Evolutionary conservation across 495 filamentous ascomycete species (phyloP).

Genomic region (Apodospora peruviana): DNA sequence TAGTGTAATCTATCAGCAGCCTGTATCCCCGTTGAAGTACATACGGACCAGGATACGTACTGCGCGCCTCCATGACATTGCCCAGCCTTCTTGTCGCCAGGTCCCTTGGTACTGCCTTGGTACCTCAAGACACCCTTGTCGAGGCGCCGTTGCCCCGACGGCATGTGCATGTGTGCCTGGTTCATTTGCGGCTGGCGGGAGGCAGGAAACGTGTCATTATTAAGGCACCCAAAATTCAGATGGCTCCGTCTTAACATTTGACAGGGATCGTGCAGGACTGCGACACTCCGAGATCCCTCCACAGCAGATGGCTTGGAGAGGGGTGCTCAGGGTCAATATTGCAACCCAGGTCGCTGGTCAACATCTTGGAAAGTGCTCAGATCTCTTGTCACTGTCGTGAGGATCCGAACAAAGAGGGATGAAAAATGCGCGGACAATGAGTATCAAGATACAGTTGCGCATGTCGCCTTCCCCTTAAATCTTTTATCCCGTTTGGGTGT

Average conservation of each 20-base stretch:
- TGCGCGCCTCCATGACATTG: neutral
- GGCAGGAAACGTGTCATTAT: slow-evolving; percentile 7
- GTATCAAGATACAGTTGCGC: no score
- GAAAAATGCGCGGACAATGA: no score
- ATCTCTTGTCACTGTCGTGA: neutral
- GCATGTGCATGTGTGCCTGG: slow-evolving; percentile 7
- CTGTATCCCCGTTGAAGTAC: no score
- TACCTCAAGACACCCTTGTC: slow-evolving; percentile 3
- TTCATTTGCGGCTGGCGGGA: slow-evolving; percentile 7
- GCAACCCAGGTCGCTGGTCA: slow-evolving; percentile 10
- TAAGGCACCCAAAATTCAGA: slow-evolving; percentile 13
- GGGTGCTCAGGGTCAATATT: slow-evolving; percentile 21
- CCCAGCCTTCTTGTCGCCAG: slow-evolving; percentile 12
- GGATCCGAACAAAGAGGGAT: no score
- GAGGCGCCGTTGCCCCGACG: slow-evolving; percentile 7
- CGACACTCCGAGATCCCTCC: slow-evolving; percentile 1
- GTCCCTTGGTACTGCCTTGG: neutral
- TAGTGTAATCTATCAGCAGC: no score
- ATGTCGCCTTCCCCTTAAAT: no score
- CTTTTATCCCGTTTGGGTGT: no score
- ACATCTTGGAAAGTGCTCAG: neutral
- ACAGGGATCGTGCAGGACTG: slow-evolving; percentile 13
- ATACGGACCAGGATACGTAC: neutral
- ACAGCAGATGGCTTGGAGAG: slow-evolving; percentile 12
- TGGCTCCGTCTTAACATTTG: slow-evolving; percentile 13